These are phyloP conservation scores for Leucosporidium creatinivorum DNA, from an alignment of 768 basidiomycete genomes.

Conservation along the genomic window DNA sequence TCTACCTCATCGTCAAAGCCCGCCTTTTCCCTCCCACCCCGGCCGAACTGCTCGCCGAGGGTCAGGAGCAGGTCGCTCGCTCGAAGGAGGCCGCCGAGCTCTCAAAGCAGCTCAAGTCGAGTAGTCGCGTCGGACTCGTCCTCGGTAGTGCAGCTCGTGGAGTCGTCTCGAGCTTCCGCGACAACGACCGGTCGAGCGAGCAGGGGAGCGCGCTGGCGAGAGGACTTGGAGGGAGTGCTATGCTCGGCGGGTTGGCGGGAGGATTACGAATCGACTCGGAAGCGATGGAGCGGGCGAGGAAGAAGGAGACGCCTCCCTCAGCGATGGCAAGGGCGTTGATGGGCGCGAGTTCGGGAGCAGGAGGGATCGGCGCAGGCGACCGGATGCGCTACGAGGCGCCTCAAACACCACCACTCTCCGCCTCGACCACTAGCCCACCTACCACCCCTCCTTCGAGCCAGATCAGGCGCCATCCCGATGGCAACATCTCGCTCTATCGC, in stretches of 20 bases:
- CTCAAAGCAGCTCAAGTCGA: not conserved
- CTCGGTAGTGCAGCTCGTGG: not conserved
- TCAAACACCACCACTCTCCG: no score
- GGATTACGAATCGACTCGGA: not conserved
- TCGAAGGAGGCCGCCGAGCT: not conserved
- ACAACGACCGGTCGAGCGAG: not conserved
- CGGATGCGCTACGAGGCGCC: no score
- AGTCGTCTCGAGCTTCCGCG: not conserved
- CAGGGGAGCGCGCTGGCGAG: not conserved
- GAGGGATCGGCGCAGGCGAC: no score
- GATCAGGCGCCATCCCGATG: no score
- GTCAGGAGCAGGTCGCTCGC: not conserved
- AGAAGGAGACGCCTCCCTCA: no score
- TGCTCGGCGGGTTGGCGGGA: not conserved
- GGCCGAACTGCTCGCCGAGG: not conserved
- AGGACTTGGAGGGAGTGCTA: not conserved
- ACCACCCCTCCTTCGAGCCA: no score
- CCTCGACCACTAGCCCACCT: no score
- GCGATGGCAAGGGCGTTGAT: no score
- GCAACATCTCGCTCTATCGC: no score
- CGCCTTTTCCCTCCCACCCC: slow-evolving; percentile 1
- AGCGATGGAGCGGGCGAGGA: no score
- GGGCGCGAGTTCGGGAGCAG: no score
- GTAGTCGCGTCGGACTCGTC: not conserved
- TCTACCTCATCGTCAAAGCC: no score